Evolutionary conservation across 257 asterid genomes (phyloP).

Genomic region (Solanum dulcamara): DNA sequence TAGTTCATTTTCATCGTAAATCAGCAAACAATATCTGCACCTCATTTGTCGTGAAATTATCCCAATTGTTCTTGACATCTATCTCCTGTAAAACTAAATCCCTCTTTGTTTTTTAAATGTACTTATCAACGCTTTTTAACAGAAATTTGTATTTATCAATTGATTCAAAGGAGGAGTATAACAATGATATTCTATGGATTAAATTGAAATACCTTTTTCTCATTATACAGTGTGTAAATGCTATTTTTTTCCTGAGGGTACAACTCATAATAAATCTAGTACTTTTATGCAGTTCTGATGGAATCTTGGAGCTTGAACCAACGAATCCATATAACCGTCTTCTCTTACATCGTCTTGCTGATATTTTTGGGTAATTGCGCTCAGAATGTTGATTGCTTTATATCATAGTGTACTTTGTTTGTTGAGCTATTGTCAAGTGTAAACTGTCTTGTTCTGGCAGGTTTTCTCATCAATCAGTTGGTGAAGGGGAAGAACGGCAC

Average conservation of each 20-base stretch:
- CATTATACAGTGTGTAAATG: background rate
- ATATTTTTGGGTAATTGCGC: slow-evolving; percentile 58
- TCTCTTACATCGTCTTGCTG: slow-evolving; percentile 89
- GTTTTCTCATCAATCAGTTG: slow-evolving; percentile 84
- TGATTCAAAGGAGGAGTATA: background rate
- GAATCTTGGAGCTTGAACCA: slow-evolving; percentile 73
- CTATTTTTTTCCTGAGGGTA: background rate
- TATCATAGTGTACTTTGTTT: background rate
- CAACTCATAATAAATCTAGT: background rate
- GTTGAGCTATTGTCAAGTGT: background rate
- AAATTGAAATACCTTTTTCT: background rate
- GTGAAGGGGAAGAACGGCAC: slow-evolving; percentile 84
- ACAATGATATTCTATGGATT: background rate
- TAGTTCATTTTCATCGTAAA: background rate
- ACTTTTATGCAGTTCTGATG: slow-evolving; percentile 44
- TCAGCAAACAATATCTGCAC: background rate
- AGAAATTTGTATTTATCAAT: background rate
- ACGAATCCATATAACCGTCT: slow-evolving; percentile 73
- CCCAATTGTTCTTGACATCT: background rate
- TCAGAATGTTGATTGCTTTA: background rate
- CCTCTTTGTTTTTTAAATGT: background rate
- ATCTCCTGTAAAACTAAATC: background rate
- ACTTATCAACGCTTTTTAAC: background rate
- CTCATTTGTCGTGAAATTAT: background rate
- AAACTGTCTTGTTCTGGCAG: slow-evolving; percentile 27